phyloP scores from a whole-genome alignment of 192 early-diverging fungal species.

The Piromyces finnis region DNA sequence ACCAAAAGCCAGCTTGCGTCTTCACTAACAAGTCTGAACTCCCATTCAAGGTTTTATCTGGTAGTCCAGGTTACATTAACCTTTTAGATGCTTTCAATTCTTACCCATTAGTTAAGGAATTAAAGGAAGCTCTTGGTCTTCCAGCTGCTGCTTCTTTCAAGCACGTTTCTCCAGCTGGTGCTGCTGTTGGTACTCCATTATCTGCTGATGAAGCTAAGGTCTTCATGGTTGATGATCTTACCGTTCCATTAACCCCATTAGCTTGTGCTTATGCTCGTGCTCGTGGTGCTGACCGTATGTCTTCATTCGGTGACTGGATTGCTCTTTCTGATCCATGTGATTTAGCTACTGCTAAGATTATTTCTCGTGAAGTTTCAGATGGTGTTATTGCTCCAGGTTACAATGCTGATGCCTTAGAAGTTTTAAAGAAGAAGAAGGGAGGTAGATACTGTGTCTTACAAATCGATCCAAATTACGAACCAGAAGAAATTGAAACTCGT shows the following conservation, averaged over 20 bases:
- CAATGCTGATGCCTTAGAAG: conserved; percentile 65
- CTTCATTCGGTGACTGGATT: conserved; percentile 97
- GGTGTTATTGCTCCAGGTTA: conserved; percentile 93
- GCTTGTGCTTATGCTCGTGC: conserved; percentile 92
- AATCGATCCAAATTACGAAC: conserved; percentile 84
- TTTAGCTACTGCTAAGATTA: conserved; percentile 81
- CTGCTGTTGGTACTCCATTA: conserved; percentile 75
- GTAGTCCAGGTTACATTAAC: conserved; percentile 97
- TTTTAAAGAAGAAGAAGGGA: conserved; percentile 87
- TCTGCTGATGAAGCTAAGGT: conserved; percentile 66
- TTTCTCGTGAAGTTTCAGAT: conserved; percentile 90
- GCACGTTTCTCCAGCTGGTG: conserved; percentile 96
- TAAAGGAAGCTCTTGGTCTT: conserved; percentile 61
- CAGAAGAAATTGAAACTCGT: conserved; percentile 63
- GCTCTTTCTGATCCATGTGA: conserved; percentile 80
- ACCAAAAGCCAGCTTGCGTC: conserved; percentile 95
- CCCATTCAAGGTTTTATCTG: conserved; percentile 80
- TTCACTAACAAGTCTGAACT: conserved; percentile 59
- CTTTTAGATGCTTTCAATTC: conserved; percentile 91
- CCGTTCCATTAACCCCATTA: conserved; percentile 56
- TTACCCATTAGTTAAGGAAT: conserved; percentile 96
- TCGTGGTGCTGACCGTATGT: conserved; percentile 97
- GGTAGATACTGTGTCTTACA: conserved; percentile 93
- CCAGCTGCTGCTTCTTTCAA: conserved; percentile 98
- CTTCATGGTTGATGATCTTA: conserved; percentile 77